A percentile compares a stretch with the other conserved stretches of the same genome.
Evolutionary conservation across 2,329 filamentous ascomycete species (phyloP).

Genomic region (Hypoxylon sp.): DNA sequence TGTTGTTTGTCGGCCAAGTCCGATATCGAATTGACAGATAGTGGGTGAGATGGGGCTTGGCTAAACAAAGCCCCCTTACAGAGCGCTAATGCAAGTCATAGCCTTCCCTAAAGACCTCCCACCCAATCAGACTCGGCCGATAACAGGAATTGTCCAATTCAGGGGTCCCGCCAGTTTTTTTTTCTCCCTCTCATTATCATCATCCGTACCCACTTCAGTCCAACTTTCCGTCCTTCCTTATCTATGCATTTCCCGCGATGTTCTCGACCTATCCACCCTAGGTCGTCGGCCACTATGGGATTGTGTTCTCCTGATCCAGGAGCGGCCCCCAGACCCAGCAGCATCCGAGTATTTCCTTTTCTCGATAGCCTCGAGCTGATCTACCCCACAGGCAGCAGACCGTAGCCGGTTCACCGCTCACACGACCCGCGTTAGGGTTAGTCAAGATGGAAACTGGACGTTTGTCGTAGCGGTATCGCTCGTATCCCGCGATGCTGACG

Average conservation of each 20-base stretch:
- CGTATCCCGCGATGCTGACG: conserved; percentile 17
- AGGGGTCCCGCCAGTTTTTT: conserved; percentile 25
- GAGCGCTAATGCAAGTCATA: conserved; percentile 39
- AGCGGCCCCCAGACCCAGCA: conserved; percentile 1
- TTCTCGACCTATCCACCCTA: conserved; percentile 31
- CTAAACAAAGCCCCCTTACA: conserved; percentile 26
- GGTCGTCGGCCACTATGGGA: not conserved
- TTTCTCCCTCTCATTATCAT: conserved; percentile 29
- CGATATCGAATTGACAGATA: conserved; percentile 30
- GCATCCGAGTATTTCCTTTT: conserved; percentile 23
- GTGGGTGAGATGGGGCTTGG: conserved; percentile 7
- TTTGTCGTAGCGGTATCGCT: conserved; percentile 36
- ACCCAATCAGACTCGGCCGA: conserved; percentile 34
- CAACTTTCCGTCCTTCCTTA: conserved; percentile 35
- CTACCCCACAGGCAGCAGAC: conserved; percentile 22
- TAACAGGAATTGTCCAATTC: conserved; percentile 38
- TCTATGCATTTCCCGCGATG: conserved; percentile 33
- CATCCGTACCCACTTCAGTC: conserved; percentile 29
- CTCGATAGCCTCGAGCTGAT: conserved; percentile 27
- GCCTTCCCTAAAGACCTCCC: conserved; percentile 17
- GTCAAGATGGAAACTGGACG: not conserved
- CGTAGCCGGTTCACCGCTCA: conserved; percentile 19
- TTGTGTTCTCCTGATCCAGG: conserved; percentile 32
- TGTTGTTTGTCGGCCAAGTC: conserved; percentile 30
- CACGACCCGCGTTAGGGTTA: conserved; percentile 17